phyloP scores from a whole-genome alignment of 2,329 filamentous ascomycete genomes.

The Venturia aucupariae region DNA sequence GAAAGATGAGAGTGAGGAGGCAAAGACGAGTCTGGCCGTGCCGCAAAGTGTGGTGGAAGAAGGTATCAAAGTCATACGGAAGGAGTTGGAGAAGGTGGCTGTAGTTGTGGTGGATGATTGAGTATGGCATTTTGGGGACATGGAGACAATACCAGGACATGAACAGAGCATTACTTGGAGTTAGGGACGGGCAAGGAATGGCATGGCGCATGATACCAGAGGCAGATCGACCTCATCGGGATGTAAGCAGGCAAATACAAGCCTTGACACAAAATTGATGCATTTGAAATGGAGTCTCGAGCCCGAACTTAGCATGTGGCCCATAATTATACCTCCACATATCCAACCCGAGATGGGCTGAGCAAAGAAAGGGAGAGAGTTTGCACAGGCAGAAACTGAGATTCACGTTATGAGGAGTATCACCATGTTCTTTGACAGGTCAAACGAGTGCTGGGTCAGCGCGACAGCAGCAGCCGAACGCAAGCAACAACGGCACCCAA shows the following conservation, averaged over 20 bases:
- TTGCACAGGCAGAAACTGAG: no score
- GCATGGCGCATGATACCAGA: not conserved
- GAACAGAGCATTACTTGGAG: not conserved
- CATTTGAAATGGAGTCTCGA: not conserved
- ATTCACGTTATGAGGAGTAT: no score
- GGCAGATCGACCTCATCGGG: not conserved
- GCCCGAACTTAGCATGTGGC: no score
- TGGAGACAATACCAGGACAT: not conserved
- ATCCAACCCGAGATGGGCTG: no score
- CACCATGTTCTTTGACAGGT: no score
- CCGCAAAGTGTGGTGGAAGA: conserved; percentile 41
- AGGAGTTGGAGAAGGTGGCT: conserved; percentile 42
- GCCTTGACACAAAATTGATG: not conserved
- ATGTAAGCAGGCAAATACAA: not conserved
- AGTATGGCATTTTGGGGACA: not conserved
- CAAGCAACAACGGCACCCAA: no score
- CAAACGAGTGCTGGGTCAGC: no score
- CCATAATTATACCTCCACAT: no score
- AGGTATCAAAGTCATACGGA: conserved; percentile 42
- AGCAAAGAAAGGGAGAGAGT: no score
- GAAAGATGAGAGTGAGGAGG: conserved; percentile 25
- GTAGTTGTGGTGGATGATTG: conserved; percentile 33
- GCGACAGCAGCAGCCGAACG: no score
- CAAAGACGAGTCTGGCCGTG: conserved; percentile 35
- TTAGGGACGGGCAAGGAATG: not conserved